Base-by-base conservation (phyloP, 371 early-diverging fungal genomes). In the Homolaphlyctis polyrhiza region DNA sequence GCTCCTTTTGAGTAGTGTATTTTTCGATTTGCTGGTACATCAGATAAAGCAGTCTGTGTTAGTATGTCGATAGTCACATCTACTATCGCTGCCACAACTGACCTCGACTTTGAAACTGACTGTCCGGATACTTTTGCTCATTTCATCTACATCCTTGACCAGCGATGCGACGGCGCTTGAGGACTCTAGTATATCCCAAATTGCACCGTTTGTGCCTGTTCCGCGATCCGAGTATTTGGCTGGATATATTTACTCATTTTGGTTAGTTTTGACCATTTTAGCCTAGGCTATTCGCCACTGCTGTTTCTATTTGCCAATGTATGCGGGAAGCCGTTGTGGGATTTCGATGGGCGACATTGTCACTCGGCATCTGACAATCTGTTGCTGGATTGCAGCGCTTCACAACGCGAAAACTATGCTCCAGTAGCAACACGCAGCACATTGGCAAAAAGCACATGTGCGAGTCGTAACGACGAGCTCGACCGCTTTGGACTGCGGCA, bases 51-150 rank as follows among this genome's bases (percentile, higher is more conserved):
- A 13, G n/a, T 4, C 11, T 8, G 55, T 5, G 5, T 33, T 3
- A 27, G 33, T 11, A 69, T 35, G 61, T 69, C 14, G 62, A n/a
- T 1, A 62, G 54, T 27, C 63, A 65, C 35, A 68, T 65, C 58
- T 57, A 54, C 50, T 13, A 13, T 39, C 43, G 43, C 43, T 21
- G 21, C 13, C 43, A 51, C 27, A 27, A 21, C 52, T 28, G 14
- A 55, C 55, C 55, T 55, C 55, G 30, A 55, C 28, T 55, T 55
- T 55, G 35, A 55, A 55, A n/a, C n/a, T 55, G 30, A 55, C 55
- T 14, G 28, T 4, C 14, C 30, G 30, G 13, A 55, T 25, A 25
- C 35, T 55, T 21, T 55, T 35, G 5, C 32, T 4, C 55, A 55
- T 55, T 18, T 27, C 55, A 27, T 55, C 55, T 27, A 55, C 11